These are phyloP conservation scores for Primulina huaijiensis DNA, from an alignment of 257 asterid species.

Conservation along the genomic window DNA sequence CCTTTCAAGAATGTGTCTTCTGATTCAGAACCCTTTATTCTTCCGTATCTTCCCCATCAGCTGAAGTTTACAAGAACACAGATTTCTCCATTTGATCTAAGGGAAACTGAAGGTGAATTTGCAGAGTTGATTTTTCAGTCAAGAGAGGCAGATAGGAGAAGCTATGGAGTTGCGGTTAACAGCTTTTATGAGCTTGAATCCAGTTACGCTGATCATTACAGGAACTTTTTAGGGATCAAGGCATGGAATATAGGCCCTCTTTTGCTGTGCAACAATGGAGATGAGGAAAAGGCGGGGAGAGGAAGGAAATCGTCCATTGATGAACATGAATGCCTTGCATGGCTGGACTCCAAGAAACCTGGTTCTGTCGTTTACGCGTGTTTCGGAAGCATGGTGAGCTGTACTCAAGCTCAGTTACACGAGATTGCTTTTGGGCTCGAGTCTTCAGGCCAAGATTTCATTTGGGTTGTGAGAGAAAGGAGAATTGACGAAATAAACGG, in stretches of 20 bases:
- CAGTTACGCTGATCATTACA: constrained; percentile 35
- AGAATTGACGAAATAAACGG: constrained; percentile 24
- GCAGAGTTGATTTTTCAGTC: constrained; percentile 14
- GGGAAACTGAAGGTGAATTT: background rate
- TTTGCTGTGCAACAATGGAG: constrained; percentile 24
- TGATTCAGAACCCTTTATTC: constrained; percentile 40
- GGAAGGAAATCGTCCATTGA: constrained; percentile 45
- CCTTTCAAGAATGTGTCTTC: constrained; percentile 38
- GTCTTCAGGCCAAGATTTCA: constrained; percentile 48
- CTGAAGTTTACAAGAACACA: constrained; percentile 29
- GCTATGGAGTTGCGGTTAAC: constrained; percentile 47
- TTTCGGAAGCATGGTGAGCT: constrained; percentile 50
- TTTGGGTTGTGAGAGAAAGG: constrained; percentile 58
- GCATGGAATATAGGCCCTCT: constrained; percentile 59
- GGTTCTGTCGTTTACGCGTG: constrained; percentile 57
- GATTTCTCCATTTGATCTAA: constrained; percentile 21
- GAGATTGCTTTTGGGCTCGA: constrained; percentile 70
- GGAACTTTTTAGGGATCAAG: constrained; percentile 29
- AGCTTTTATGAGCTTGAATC: constrained; percentile 58
- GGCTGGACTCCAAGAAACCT: constrained; percentile 53
- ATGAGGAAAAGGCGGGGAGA: constrained; percentile 26
- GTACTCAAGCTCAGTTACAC: constrained; percentile 45
- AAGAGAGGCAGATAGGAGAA: constrained; percentile 25
- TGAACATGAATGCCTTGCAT: constrained; percentile 45
- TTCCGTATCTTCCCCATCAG: constrained; percentile 42